phyloP scores from a whole-genome alignment of 768 basidiomycete species.

The Naganishia onofrii region DNA sequence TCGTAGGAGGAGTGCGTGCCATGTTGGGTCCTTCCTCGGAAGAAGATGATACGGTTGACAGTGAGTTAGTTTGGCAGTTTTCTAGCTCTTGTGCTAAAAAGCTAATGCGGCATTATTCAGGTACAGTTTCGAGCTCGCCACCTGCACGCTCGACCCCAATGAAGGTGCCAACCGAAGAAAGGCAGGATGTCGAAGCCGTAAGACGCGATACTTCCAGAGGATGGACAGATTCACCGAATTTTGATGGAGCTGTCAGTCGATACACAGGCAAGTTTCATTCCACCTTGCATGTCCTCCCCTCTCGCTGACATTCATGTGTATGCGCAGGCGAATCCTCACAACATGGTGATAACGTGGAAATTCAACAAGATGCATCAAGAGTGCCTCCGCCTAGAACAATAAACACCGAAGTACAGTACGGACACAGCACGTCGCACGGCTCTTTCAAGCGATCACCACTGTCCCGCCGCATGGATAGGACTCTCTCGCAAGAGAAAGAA shows the following conservation, averaged over 20 bases:
- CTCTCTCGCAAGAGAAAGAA: too few relatives aligned
- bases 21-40: constrained; percentile 7
- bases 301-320: too few relatives aligned
- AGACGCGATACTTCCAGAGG: neutral
- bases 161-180: neutral
- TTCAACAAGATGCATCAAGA: neutral
- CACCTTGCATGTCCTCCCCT: neutral
- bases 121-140: constrained; percentile 13
- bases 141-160: neutral
- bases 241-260: neutral
- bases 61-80: neutral
- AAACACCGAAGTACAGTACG: neutral
- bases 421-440: neutral
- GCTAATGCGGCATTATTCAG: neutral
- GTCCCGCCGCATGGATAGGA: neutral
- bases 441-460: neutral
- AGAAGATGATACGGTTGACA: constrained; percentile 15
- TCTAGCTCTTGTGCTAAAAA: neutral
- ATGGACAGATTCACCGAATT: neutral
- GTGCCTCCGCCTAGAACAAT: neutral
- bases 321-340: neutral
- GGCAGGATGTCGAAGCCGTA: neutral
- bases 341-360: neutral
- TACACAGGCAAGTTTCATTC: neutral
- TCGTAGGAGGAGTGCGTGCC: neutral